Evolutionary conservation across 1,139 yeast species (phyloP).

Genomic region (Diutina neorugosa): DNA sequence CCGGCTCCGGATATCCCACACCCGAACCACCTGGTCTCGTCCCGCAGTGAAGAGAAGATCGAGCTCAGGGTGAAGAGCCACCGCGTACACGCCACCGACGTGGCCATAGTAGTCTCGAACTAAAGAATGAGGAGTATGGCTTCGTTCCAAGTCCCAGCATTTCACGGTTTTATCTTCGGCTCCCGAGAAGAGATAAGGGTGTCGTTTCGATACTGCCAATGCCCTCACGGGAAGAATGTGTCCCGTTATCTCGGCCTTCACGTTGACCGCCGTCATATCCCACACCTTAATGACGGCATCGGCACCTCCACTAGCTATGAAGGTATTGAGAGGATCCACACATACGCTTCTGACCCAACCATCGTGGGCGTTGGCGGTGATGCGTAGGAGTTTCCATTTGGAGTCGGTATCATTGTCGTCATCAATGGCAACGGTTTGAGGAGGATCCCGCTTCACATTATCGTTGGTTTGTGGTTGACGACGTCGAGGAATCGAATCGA

Average conservation of each 20-base stretch:
- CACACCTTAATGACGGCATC: constrained; percentile 86
- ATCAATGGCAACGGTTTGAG: neutral
- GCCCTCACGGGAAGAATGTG: constrained; percentile 87
- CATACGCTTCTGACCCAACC: constrained; percentile 85
- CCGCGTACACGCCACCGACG: constrained; percentile 75
- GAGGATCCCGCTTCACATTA: neutral
- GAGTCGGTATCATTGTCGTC: neutral
- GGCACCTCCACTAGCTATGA: constrained; percentile 42
- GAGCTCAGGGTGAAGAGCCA: constrained; percentile 77
- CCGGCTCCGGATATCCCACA: constrained; percentile 89
- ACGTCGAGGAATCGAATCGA: neutral
- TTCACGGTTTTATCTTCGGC: constrained; percentile 92
- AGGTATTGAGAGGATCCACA: constrained; percentile 78
- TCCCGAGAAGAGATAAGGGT: constrained; percentile 83
- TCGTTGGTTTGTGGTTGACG: neutral
- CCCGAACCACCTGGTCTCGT: constrained; percentile 72
- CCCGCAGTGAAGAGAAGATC: constrained; percentile 87
- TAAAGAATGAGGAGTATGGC: constrained; percentile 32
- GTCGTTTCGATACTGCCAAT: constrained; percentile 55
- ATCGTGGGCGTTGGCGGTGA: constrained; percentile 45
- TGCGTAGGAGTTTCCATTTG: neutral
- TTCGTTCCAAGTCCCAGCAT: constrained; percentile 93
- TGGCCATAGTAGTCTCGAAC: constrained; percentile 91
- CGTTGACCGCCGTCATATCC: constrained; percentile 67
- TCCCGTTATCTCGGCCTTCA: constrained; percentile 73